phyloP scores from a whole-genome alignment of 108 stramenopile genomes.

The Skeletonema menzelii region DNA sequence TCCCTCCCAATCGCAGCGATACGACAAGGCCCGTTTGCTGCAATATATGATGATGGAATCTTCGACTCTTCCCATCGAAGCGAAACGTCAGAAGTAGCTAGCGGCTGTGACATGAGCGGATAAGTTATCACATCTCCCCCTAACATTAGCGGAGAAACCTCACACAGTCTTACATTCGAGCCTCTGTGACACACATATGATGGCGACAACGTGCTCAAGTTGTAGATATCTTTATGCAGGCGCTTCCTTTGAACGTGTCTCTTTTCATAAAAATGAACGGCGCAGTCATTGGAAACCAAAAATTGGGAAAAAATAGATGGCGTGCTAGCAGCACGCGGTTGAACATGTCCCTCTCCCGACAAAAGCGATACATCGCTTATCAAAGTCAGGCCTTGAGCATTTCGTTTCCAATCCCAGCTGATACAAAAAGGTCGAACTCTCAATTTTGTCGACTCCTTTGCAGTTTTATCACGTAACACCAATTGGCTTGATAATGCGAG shows the following conservation, averaged over 20 bases:
- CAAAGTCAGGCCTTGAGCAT: conserved; percentile 25
- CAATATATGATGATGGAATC: conserved; percentile 33
- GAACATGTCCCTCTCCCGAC: background rate
- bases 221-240: conserved; percentile 23
- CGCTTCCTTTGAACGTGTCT: background rate
- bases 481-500: conserved; percentile 26
- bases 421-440: conserved; percentile 23
- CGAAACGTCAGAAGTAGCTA: conserved; percentile 9
- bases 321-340: background rate
- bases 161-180: conserved; percentile 7
- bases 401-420: conserved; percentile 48
- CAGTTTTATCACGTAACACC: background rate
- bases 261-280: conserved; percentile 30
- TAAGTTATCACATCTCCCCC: conserved; percentile 22
- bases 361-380: background rate
- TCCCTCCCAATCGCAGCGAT: conserved; percentile 27
- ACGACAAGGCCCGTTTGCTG: conserved; percentile 36
- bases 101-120: conserved; percentile 19
- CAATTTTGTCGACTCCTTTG: background rate
- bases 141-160: conserved; percentile 30
- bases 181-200: background rate
- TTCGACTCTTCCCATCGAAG: conserved; percentile 39
- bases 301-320: conserved; percentile 25
- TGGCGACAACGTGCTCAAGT: conserved; percentile 34
- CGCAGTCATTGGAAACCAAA: conserved; percentile 6